Percentiles rank a stretch among this genome's conserved stretches.
These are phyloP conservation scores for Lanmaoa pseudosensibilis DNA, from an alignment of 768 basidiomycete species.

Conservation along the genomic window DNA sequence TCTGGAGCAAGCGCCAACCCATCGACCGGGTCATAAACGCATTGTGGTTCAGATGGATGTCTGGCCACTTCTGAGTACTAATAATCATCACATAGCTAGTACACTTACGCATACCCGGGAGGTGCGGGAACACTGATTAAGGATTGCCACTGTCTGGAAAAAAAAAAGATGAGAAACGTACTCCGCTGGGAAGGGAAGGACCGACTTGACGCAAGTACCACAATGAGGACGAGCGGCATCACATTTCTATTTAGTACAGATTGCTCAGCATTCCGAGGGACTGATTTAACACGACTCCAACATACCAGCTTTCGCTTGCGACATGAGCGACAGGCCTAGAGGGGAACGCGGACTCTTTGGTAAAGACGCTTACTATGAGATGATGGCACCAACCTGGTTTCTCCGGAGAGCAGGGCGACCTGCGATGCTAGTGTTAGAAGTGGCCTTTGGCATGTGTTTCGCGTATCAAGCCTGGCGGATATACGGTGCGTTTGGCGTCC, in stretches of 20 bases:
- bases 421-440: constrained; percentile 35
- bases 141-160: constrained; percentile 72
- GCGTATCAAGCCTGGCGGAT: not conserved
- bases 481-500: not conserved
- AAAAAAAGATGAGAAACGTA: constrained; percentile 10
- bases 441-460: constrained; percentile 66
- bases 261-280: constrained; percentile 6
- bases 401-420: constrained; percentile 69
- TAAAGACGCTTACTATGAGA: constrained; percentile 11
- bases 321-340: constrained; percentile 77
- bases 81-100: not conserved
- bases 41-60: constrained; percentile 84
- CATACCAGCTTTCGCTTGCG: constrained; percentile 81
- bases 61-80: constrained; percentile 37
- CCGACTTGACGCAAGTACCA: constrained; percentile 79
- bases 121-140: constrained; percentile 83
- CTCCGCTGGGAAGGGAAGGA: constrained; percentile 14
- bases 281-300: constrained; percentile 6
- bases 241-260: constrained; percentile 67
- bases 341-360: not conserved
- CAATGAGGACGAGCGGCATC: constrained; percentile 86
- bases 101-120: constrained; percentile 74
- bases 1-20: constrained; percentile 76
- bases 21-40: constrained; percentile 84
- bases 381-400: constrained; percentile 57